A percentile compares a stretch with the other conserved stretches of the same genome.
These are phyloP conservation scores for Aspergillus quadrilineatus DNA, from an alignment of 2,329 filamentous ascomycete genomes.

Conservation along the genomic window DNA sequence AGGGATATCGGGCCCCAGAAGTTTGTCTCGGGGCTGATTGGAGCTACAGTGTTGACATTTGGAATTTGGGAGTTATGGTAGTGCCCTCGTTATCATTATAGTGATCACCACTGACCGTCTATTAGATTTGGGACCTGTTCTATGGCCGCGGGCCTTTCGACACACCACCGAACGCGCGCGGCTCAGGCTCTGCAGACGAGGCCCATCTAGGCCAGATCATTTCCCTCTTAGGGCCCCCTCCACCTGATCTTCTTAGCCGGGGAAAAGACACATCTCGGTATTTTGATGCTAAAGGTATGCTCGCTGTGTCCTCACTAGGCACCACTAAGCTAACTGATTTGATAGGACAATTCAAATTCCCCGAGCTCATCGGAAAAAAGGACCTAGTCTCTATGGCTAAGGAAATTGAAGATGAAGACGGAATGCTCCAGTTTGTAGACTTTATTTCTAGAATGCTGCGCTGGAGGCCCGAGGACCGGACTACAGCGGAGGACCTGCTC, in stretches of 20 bases:
- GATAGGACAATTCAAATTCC: constrained; percentile 16
- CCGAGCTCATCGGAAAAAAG: constrained; percentile 11
- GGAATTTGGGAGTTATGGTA: constrained; percentile 35
- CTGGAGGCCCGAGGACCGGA: constrained; percentile 16
- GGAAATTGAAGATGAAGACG: constrained; percentile 17
- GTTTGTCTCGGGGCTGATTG: constrained; percentile 31
- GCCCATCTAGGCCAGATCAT: constrained; percentile 36
- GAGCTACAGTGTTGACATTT: constrained; percentile 34
- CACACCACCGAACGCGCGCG: constrained; percentile 2
- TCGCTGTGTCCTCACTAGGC: constrained; percentile 10
- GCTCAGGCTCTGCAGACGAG: constrained; percentile 8
- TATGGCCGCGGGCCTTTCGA: constrained; percentile 21
- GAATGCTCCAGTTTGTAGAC: constrained; percentile 2
- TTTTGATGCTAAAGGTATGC: constrained; percentile 20
- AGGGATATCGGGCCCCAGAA: constrained; percentile 33
- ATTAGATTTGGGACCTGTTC: constrained; percentile 26
- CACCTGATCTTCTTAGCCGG: constrained; percentile 28
- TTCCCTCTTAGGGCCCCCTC: constrained; percentile 34
- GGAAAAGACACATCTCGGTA: constrained; percentile 24
- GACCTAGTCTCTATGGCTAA: constrained; percentile 10
- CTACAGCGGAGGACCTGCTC: constrained; percentile 10
- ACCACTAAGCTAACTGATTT: constrained; percentile 3
- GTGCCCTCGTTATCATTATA: background rate
- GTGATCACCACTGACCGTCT: constrained; percentile 1
- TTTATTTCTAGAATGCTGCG: constrained; percentile 14